phyloP scores from a whole-genome alignment of 2,329 filamentous ascomycete genomes.

The Phialocephala subalpina region DNA sequence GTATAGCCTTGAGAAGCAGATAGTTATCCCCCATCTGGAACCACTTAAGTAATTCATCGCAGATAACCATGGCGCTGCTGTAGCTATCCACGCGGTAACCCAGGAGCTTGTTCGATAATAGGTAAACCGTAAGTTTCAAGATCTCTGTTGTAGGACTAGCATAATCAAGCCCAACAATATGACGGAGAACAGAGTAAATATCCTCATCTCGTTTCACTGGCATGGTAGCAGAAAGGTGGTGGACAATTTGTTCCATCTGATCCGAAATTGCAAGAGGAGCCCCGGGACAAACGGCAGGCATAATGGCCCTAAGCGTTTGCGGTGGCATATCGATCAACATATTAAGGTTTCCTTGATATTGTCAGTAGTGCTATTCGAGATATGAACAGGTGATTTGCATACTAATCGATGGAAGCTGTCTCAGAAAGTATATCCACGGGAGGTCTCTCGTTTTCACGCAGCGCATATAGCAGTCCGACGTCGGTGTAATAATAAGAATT shows the following conservation, averaged over 20 bases:
- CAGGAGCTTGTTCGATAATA: conserved; percentile 10
- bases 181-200: background rate
- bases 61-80: background rate
- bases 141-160: background rate
- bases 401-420: no score
- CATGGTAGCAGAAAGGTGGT: background rate
- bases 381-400: no score
- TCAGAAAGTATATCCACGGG: no score
- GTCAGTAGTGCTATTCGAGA: no score
- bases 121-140: conserved; percentile 4
- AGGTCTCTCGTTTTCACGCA: no score
- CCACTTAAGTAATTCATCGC: conserved; percentile 1
- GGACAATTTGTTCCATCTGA: background rate
- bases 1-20: background rate
- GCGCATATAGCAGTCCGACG: no score
- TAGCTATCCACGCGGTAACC: background rate
- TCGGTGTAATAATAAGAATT: no score
- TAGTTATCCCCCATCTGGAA: conserved; percentile 12
- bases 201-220: background rate
- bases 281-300: background rate
- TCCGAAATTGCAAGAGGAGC: background rate
- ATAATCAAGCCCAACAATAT: background rate
- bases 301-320: background rate
- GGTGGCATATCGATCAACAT: background rate
- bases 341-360: background rate